Conservation (phyloP, 2,329 filamentous ascomycete genomes). For the Phyllosticta capitalensis region DNA sequence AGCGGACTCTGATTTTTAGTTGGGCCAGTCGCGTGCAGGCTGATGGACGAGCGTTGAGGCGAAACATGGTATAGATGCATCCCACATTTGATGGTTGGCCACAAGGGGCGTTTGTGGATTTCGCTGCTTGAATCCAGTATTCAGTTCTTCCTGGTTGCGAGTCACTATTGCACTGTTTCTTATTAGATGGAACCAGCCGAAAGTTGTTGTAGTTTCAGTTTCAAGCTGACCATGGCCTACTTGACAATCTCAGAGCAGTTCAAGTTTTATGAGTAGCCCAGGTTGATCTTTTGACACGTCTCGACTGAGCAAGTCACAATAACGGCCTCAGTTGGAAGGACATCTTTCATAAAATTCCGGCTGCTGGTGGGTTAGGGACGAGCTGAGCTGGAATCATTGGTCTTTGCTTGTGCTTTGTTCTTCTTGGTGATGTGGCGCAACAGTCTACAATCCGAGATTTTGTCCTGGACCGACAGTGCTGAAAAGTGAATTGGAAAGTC, state of each 20-base stretch:
- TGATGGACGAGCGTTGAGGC: conserved; percentile 4
- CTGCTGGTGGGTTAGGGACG: not conserved
- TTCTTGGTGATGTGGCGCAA: too few relatives aligned
- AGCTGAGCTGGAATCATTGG: not conserved
- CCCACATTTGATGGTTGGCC: conserved; percentile 4
- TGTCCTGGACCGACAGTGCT: not conserved
- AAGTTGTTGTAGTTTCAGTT: not conserved
- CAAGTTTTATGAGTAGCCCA: not conserved
- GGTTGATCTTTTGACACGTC: not conserved
- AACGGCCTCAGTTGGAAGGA: not conserved
- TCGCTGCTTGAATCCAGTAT: not conserved
- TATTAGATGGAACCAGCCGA: not conserved
- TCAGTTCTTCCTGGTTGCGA: not conserved
- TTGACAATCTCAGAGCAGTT: not conserved
- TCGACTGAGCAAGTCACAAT: not conserved
- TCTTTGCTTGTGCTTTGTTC: not conserved
- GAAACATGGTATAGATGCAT: conserved; percentile 8
- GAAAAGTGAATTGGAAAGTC: not conserved
- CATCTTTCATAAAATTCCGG: not conserved
- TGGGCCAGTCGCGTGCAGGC: not conserved
- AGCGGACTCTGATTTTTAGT: not conserved
- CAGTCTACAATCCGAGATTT: too few relatives aligned
- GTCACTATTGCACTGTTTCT: not conserved
- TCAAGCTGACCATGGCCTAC: not conserved
- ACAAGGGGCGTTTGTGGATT: conserved; percentile 3